Conservation (phyloP, 108 stramenopile species). For the Skeletonema menzelii region DNA sequence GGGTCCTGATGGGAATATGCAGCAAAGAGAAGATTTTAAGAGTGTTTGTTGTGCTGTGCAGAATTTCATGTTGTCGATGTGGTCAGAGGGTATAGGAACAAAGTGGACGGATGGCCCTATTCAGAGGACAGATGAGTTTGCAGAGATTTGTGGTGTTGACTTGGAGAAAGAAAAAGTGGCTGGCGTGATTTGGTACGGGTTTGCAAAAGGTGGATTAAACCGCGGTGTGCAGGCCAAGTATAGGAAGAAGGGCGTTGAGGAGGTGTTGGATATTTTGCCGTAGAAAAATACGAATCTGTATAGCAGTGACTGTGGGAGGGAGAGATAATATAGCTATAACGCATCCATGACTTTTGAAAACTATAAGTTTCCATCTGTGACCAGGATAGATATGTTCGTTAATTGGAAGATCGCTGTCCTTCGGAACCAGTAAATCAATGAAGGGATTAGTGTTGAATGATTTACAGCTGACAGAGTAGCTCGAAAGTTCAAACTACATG, state of each 20-base stretch:
- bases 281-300: slow-evolving; percentile 13
- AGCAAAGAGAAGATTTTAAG: slow-evolving; percentile 60
- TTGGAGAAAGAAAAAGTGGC: slow-evolving; percentile 54
- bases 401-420: no score
- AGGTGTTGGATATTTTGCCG: slow-evolving; percentile 57
- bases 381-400: no score
- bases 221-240: slow-evolving; percentile 46
- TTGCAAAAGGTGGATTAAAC: slow-evolving; percentile 61
- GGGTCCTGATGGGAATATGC: slow-evolving; percentile 47
- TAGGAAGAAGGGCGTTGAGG: slow-evolving; percentile 62
- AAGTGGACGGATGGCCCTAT: slow-evolving; percentile 75
- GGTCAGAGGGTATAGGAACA: slow-evolving; percentile 71
- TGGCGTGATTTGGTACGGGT: slow-evolving; percentile 75
- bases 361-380: no score
- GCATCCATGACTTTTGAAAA: no score
- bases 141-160: slow-evolving; percentile 65
- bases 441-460: no score
- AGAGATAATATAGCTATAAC: background rate
- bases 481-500: no score
- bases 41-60: slow-evolving; percentile 66
- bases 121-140: slow-evolving; percentile 67
- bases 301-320: background rate
- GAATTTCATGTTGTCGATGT: slow-evolving; percentile 70
- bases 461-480: no score
- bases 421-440: no score